These are phyloP conservation scores for Blastobotrys niveus DNA, from an alignment of 1,139 yeast genomes.

Conservation along the genomic window DNA sequence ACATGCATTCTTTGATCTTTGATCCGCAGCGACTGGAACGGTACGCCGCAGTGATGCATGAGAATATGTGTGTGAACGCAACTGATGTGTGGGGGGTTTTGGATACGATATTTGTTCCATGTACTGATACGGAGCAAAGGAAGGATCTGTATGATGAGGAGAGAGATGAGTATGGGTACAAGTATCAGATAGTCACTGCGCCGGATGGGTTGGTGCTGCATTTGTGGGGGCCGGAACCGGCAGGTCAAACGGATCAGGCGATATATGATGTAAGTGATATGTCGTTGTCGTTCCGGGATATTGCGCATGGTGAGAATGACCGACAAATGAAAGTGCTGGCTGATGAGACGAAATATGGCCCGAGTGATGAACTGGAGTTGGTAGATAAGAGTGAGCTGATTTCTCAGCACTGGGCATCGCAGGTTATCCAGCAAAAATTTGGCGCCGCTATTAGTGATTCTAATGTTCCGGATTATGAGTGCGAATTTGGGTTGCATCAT, in stretches of 20 bases:
- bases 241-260: not conserved
- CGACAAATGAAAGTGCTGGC: not conserved
- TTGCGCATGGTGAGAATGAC: not conserved
- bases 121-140: not conserved
- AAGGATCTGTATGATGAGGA: not conserved
- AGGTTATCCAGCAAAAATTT: not conserved
- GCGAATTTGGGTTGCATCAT: not conserved
- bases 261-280: constrained; percentile 1
- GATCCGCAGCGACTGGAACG: not conserved
- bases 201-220: constrained; percentile 1
- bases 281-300: not conserved
- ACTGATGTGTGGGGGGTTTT: constrained; percentile 3
- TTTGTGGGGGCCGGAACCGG: constrained; percentile 2
- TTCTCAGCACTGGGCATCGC: not conserved
- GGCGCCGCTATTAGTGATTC: not conserved
- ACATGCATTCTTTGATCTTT: constrained; percentile 1
- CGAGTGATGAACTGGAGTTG: not conserved
- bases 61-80: not conserved
- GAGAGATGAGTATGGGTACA: not conserved
- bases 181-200: not conserved
- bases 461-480: not conserved
- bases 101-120: not conserved
- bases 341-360: not conserved
- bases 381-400: not conserved
- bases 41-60: not conserved